phyloP scores from a whole-genome alignment of 2,329 filamentous ascomycete genomes.

The Penicillium crustosum region DNA sequence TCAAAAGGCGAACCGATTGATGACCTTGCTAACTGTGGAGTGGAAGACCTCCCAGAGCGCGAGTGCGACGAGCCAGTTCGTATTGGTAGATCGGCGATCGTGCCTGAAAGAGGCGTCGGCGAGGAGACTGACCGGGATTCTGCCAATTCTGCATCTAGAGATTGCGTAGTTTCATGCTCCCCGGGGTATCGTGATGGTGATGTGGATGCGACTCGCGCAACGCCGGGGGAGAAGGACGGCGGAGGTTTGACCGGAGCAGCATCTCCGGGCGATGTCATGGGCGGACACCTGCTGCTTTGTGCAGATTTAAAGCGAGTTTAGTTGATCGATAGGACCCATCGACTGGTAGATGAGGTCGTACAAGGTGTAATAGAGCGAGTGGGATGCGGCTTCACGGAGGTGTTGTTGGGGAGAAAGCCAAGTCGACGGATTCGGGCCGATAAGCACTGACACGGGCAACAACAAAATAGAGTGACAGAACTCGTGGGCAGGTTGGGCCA shows the following conservation, averaged over 20 bases:
- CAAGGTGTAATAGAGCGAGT: conserved; percentile 4
- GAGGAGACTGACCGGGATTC: conserved; percentile 57
- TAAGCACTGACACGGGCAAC: conserved; percentile 7
- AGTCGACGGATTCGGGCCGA: conserved; percentile 17
- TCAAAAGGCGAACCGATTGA: conserved; percentile 50
- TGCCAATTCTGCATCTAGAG: conserved; percentile 45
- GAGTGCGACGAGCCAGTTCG: conserved; percentile 67
- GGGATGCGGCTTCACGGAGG: conserved; percentile 10
- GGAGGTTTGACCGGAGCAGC: conserved; percentile 65
- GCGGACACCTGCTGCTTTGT: conserved; percentile 48
- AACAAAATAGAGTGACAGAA: neutral
- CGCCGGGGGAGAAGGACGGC: conserved; percentile 67
- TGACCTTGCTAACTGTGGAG: conserved; percentile 48
- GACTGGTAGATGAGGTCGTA: conserved; percentile 18
- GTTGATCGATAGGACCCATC: conserved; percentile 32
- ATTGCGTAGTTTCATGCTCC: conserved; percentile 53
- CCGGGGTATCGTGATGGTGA: conserved; percentile 58
- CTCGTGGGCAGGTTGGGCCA: neutral
- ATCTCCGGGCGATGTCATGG: conserved; percentile 69
- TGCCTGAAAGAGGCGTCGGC: conserved; percentile 59
- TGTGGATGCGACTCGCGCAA: conserved; percentile 61
- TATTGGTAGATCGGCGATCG: conserved; percentile 66
- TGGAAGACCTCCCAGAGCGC: conserved; percentile 59
- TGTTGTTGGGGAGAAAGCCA: conserved; percentile 22
- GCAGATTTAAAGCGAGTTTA: conserved; percentile 21